Conservation (phyloP, 352 stramenopile genomes). For the Blastocystis sp. region DNA sequence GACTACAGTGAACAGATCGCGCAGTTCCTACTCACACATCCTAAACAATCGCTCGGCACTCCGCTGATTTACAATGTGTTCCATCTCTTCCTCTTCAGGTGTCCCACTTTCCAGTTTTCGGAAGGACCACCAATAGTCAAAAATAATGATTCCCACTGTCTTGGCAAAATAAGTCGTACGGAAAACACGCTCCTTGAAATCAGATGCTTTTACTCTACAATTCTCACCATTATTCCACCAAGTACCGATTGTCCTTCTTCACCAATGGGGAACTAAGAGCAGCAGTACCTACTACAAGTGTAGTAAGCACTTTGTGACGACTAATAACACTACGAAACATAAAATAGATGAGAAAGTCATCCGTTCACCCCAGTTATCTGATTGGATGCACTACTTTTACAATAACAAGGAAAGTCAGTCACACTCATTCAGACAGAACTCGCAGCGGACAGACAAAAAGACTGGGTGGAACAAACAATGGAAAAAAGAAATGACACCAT, state of each 20-base stretch:
- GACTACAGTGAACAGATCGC: background rate
- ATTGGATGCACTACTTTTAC: background rate
- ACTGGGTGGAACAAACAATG: background rate
- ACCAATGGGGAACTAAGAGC: background rate
- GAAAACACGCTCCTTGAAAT: background rate
- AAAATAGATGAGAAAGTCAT: background rate
- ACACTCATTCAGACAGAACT: no score
- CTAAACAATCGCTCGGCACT: background rate
- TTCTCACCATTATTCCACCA: background rate
- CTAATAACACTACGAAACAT: constrained; percentile 13
- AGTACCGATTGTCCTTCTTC: constrained; percentile 41
- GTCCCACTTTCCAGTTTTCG: constrained; percentile 28
- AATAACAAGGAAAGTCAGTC: no score
- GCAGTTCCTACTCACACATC: background rate
- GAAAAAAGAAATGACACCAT: background rate
- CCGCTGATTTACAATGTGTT: constrained; percentile 34
- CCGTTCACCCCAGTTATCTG: background rate
- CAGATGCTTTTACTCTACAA: background rate
- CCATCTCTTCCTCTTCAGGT: background rate
- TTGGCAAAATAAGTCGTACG: background rate
- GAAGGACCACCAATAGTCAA: constrained; percentile 53
- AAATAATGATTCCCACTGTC: background rate
- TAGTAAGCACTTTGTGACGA: constrained; percentile 44
- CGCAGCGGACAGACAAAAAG: background rate
- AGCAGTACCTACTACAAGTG: background rate